A percentile compares a stretch with the other conserved stretches of the same genome.
Evolutionary conservation across 768 basidiomycete species (phyloP).

Genomic region (Kwoniella europaea): DNA sequence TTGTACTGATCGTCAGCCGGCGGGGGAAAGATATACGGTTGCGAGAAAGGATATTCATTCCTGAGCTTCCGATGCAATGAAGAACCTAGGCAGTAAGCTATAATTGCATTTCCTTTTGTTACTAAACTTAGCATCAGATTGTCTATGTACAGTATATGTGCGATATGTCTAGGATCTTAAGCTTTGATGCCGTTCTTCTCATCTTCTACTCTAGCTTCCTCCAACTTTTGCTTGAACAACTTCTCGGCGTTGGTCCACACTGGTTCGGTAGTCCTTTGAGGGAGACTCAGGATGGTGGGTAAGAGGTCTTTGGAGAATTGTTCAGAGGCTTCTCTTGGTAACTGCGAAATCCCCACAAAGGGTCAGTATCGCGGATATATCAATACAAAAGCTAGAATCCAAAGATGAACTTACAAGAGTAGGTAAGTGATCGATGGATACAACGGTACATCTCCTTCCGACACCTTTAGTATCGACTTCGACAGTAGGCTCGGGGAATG

Average conservation of each 20-base stretch:
- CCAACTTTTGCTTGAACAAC: constrained; percentile 73
- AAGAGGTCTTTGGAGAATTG: constrained; percentile 89
- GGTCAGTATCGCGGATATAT: neutral
- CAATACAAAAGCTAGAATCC: neutral
- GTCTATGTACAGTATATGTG: neutral
- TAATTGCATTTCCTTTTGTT: too few species aligned
- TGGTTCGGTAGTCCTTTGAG: constrained; percentile 67
- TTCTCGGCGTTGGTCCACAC: constrained; percentile 89
- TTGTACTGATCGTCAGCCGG: too few species aligned
- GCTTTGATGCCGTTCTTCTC: constrained; percentile 45
- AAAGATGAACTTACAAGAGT: constrained; percentile 65
- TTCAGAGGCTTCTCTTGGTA: constrained; percentile 95
- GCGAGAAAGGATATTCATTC: too few species aligned
- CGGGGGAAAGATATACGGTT: too few species aligned
- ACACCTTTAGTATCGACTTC: constrained; percentile 77
- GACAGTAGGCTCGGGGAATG: constrained; percentile 89
- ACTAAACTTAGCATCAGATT: neutral
- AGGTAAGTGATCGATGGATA: constrained; percentile 96
- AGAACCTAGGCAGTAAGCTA: too few species aligned
- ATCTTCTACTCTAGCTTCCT: constrained; percentile 62
- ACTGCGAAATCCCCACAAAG: constrained; percentile 43
- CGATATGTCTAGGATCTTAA: constrained; percentile 11
- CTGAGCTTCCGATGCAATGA: too few species aligned
- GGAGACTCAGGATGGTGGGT: constrained; percentile 79
- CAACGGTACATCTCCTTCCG: constrained; percentile 75